Evolutionary conservation across 441 rosid species (phyloP), one percentile per base, ranked within the genome.

Genomic region (Euphorbia celastroides): DNA sequence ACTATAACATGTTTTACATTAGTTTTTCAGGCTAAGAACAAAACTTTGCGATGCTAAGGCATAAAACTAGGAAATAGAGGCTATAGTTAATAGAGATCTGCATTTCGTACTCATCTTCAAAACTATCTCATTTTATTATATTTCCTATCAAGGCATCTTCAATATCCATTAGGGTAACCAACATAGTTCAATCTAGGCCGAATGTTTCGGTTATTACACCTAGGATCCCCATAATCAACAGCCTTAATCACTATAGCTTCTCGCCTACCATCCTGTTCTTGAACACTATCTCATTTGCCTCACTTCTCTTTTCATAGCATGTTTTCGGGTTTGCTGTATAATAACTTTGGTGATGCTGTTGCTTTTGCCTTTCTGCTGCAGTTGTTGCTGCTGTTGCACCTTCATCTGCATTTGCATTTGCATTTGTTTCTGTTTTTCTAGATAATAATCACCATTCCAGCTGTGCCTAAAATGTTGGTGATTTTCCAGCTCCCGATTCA

Each of bases 171-270:
- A 32, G 89, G 78, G 62, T 80, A 83, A 13, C 86, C 87, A 71
- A 65, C 77, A 73, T 84, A 86, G 70, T 86, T 88, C 72, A 85
- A 69, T 57, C 95, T 77, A 0, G 97, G 82, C 36, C 92, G 82
- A 65, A 88, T 72, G 46, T 85, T 88, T 57, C 78, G 88, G 75
- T 83, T 87, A 66, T 70, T 82, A 52, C 80, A 70, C 27, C 64
- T 54, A 31, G 86, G 83, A 80, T 91, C 95, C 8, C 75, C 84
- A 36, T 87, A 93, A 80, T 93, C 98, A 23, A 93, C 92, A 8
- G 96, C 88, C 75, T 91, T 93, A 65, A 91, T 89, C 81, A 91
- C 93, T 85, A 91, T 82, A 14, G 96, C 92, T 73, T 93, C 97
- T 1, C 89, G 81, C 41, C 86, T 83, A n/a, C 95, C 95, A 69